Evolutionary conservation across 805 yeast genomes (phyloP).

Genomic region (Metschnikowia henanensis): DNA sequence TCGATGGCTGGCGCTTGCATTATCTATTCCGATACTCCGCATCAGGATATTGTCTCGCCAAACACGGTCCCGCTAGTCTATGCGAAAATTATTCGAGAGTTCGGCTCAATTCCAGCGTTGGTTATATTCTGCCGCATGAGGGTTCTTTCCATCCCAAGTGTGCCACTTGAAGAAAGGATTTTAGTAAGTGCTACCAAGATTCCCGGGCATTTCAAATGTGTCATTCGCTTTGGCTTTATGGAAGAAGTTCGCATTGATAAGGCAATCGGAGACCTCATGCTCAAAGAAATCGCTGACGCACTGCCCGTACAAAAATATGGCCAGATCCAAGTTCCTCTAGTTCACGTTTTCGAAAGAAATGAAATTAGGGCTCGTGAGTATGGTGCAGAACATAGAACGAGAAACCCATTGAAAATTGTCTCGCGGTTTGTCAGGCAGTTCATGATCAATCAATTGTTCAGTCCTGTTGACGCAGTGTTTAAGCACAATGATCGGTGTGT

Average conservation of each 20-base stretch:
- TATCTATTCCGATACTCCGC: slow-evolving; percentile 39
- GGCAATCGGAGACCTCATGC: slow-evolving; percentile 21
- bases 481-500: slow-evolving; percentile 23
- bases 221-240: slow-evolving; percentile 52
- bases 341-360: slow-evolving; percentile 33
- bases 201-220: slow-evolving; percentile 49
- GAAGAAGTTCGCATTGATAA: slow-evolving; percentile 29
- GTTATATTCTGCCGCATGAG: slow-evolving; percentile 46
- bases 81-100: slow-evolving; percentile 36
- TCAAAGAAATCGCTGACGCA: slow-evolving; percentile 22
- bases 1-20: slow-evolving; percentile 40
- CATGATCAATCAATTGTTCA: slow-evolving; percentile 26
- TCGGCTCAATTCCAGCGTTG: slow-evolving; percentile 43
- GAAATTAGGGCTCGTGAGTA: slow-evolving; percentile 26
- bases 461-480: slow-evolving; percentile 26
- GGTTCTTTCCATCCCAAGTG: slow-evolving; percentile 43
- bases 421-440: slow-evolving; percentile 19
- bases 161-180: slow-evolving; percentile 39
- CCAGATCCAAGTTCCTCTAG: slow-evolving; percentile 20
- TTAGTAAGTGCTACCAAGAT: slow-evolving; percentile 39
- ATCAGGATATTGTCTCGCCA: slow-evolving; percentile 39
- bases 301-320: slow-evolving; percentile 9
- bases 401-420: slow-evolving; percentile 16
- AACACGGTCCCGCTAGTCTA: slow-evolving; percentile 48
- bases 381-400: slow-evolving; percentile 15